Conservation (phyloP, 306 rosid genomes). For the Leucaena leucocephala region DNA sequence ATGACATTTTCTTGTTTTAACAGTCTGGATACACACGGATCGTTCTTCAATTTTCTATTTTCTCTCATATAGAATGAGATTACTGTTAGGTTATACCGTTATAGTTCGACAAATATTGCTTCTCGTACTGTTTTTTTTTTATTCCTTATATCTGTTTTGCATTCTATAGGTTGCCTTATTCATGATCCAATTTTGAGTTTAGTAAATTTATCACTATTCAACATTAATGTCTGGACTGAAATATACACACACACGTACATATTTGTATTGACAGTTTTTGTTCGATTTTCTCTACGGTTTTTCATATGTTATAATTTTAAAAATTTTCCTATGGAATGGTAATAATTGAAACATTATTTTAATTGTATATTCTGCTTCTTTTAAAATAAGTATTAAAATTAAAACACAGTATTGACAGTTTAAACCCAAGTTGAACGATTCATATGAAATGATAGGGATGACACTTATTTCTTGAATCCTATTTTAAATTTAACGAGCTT, state of each 20-base stretch:
- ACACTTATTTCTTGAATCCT: background rate
- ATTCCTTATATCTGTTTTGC: conserved; percentile 7
- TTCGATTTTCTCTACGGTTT: background rate
- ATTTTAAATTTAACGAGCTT: too few relatives aligned
- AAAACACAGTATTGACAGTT: background rate
- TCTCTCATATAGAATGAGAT: background rate
- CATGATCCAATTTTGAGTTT: conserved; percentile 18
- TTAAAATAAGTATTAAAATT: background rate
- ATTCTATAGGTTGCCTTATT: background rate
- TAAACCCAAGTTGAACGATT: background rate
- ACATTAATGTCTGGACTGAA: background rate
- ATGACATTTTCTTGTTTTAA: conserved; percentile 23
- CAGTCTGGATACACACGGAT: conserved; percentile 24
- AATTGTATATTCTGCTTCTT: background rate
- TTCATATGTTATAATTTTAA: background rate
- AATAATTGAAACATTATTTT: background rate
- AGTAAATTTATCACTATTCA: background rate
- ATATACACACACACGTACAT: background rate
- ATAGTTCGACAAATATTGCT: conserved; percentile 8
- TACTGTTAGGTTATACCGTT: conserved; percentile 15
- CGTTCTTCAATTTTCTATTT: conserved; percentile 22
- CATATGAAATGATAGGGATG: background rate
- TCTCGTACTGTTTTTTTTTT: conserved; percentile 10
- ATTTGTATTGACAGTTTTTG: background rate
- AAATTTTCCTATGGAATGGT: background rate